Base-by-base conservation (phyloP, 768 basidiomycete genomes). In the Boletus sp. region DNA sequence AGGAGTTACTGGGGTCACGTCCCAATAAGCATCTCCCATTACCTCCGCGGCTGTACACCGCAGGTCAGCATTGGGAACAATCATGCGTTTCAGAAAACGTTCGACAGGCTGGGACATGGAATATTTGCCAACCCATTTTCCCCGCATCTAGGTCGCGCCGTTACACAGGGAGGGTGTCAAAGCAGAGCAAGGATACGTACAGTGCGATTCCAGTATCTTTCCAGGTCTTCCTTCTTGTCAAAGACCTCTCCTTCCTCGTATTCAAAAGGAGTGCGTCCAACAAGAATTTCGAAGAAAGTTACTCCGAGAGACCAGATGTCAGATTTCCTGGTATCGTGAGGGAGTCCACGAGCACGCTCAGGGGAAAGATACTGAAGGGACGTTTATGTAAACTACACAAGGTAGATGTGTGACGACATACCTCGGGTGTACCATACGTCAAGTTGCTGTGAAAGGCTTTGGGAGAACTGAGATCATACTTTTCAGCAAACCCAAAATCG, bases 401-500 rank as follows among this genome's bases (percentile, higher is more conserved):
- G 3, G 23, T 27, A 15, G n/a, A 35, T 19, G 7, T n/a, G 46
- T 10, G 45, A 19, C 29, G 13, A 49, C 56, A 54, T 67, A 91
- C 90, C 76, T 96, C 93, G 27, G 94, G 93, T 4, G 95, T 98
- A 6, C 94, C 96, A 65, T 90, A 90, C 1, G 90, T 83, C 43
- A 92, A 78, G 63, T 89, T 89, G 61, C 88, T 90, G 58, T 85
- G 83, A 74, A 93, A 93, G 1, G 88, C 85, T 19, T 82, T 83
- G 17, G 75, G 68, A 0, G 84, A 82, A 1, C 73, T 69, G 40
- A 79, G 64, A 58, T 91, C 86, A 66, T 94, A 94, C 59, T 83
- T 83, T 64, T 96, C 90, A 2, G 96, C 93, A 62, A 98, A 99
- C 1, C 97, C 96, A 64, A 97, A 99, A 71, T 98, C 97, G 35